These are phyloP conservation scores for Penicillium sclerotiorum DNA, from an alignment of 2,329 filamentous ascomycete genomes.

Conservation along the genomic window DNA sequence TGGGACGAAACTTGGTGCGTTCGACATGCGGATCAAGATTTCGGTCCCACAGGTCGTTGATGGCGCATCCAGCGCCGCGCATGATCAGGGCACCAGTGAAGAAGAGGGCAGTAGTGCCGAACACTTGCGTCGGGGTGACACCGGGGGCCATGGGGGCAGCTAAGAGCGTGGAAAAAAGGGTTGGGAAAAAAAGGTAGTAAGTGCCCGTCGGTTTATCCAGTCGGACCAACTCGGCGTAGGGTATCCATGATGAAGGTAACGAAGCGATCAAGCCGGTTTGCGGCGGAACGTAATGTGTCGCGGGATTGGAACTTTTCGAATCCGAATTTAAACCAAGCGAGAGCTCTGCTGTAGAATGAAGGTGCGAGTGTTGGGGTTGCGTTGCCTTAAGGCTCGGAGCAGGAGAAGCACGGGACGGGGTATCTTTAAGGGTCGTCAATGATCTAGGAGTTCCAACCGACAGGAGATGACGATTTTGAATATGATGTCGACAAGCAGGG, in stretches of 20 bases:
- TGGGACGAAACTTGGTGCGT: slow-evolving; percentile 55
- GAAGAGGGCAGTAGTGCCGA: slow-evolving; percentile 43
- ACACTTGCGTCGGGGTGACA: slow-evolving; percentile 36
- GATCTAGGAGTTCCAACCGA: neutral
- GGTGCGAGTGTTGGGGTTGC: neutral
- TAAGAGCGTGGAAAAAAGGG: slow-evolving; percentile 51
- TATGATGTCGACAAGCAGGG: neutral
- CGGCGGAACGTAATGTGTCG: slow-evolving; percentile 47
- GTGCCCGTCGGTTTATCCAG: slow-evolving; percentile 56
- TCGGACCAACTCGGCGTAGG: slow-evolving; percentile 58
- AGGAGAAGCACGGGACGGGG: neutral
- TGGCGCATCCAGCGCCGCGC: slow-evolving; percentile 56
- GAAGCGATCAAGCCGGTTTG: slow-evolving; percentile 49
- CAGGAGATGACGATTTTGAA: no score
- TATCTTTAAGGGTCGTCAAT: neutral
- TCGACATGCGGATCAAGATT: slow-evolving; percentile 57
- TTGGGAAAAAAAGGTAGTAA: slow-evolving; percentile 58
- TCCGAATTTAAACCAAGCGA: neutral
- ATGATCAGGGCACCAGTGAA: slow-evolving; percentile 52
- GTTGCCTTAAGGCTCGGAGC: neutral
- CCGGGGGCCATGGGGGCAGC: slow-evolving; percentile 43
- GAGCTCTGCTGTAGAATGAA: neutral
- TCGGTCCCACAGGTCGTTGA: slow-evolving; percentile 60
- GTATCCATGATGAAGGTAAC: slow-evolving; percentile 55
- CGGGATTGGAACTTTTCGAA: slow-evolving; percentile 1